phyloP scores from a whole-genome alignment of 1,139 yeast genomes.

The Candida sanyaensis region DNA sequence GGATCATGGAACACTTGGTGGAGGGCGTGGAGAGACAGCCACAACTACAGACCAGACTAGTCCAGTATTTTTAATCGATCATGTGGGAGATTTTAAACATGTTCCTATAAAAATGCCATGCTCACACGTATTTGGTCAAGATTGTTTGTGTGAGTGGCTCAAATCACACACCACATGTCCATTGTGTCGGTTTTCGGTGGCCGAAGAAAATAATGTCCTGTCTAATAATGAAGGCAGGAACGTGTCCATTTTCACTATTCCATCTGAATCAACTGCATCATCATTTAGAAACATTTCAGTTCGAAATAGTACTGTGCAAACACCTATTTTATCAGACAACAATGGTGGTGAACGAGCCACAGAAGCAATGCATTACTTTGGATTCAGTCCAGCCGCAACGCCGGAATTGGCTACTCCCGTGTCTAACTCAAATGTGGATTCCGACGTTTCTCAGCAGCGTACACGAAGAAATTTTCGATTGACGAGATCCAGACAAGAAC shows the following conservation, averaged over 20 bases:
- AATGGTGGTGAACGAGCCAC: not conserved
- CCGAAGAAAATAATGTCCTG: slow-evolving; percentile 21
- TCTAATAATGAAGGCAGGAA: slow-evolving; percentile 7
- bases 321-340: slow-evolving; percentile 2
- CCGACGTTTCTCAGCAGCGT: slow-evolving; percentile 3
- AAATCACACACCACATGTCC: slow-evolving; percentile 73
- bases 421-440: not conserved
- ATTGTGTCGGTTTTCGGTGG: slow-evolving; percentile 63
- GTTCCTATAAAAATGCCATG: slow-evolving; percentile 77
- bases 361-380: slow-evolving; percentile 8
- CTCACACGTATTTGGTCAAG: slow-evolving; percentile 73
- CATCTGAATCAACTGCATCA: slow-evolving; percentile 3
- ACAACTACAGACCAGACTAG: not conserved
- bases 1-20: not conserved
- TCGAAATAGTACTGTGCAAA: slow-evolving; percentile 9
- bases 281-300: slow-evolving; percentile 8
- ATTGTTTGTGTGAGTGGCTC: slow-evolving; percentile 79
- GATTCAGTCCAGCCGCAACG: not conserved
- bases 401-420: slow-evolving; percentile 2
- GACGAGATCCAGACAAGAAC: slow-evolving; percentile 14
- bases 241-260: slow-evolving; percentile 13
- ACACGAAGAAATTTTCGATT: slow-evolving; percentile 16
- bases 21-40: not conserved
- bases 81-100: slow-evolving; percentile 48
- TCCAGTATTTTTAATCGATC: slow-evolving; percentile 25